Evolutionary conservation across 306 rosid genomes (phyloP).

Genomic region (Trichosanthes truncata): DNA sequence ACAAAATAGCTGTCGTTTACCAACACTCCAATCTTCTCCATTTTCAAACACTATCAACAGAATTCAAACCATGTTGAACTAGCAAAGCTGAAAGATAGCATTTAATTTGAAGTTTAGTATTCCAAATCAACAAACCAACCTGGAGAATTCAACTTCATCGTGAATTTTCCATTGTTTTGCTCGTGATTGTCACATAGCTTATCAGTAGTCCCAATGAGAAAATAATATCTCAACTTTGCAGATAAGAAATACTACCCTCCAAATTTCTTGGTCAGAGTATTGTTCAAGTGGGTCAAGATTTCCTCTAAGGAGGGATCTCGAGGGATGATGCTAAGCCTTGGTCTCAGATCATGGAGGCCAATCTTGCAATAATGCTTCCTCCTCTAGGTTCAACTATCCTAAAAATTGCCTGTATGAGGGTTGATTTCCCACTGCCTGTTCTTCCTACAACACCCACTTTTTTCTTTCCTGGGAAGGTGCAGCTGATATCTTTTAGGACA

Average conservation of each 20-base stretch:
- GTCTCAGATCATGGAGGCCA: conserved; percentile 84
- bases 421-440: conserved; percentile 96
- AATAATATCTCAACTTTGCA: not conserved
- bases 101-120: not conserved
- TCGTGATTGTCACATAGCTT: too few relatives aligned
- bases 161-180: too few relatives aligned
- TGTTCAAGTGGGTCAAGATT: conserved; percentile 69
- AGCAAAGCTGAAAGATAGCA: not conserved
- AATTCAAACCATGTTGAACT: not conserved
- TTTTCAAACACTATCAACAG: conserved; percentile 44
- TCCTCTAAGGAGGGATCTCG: conserved; percentile 83
- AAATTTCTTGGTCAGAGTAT: conserved; percentile 53
- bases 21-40: conserved; percentile 64
- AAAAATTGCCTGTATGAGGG: conserved; percentile 87
- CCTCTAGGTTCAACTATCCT: conserved; percentile 79
- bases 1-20: conserved; percentile 54
- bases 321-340: conserved; percentile 87
- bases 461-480: conserved; percentile 85
- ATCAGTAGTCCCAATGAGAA: not conserved
- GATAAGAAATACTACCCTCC: conserved; percentile 52
- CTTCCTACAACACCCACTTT: conserved; percentile 93
- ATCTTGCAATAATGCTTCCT: conserved; percentile 77
- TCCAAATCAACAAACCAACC: conserved; percentile 33
- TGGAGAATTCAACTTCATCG: conserved; percentile 51
- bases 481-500: conserved; percentile 58